Evolutionary conservation across 352 stramenopile species (phyloP).

Genomic region (Pilasporangium apinafurcum): DNA sequence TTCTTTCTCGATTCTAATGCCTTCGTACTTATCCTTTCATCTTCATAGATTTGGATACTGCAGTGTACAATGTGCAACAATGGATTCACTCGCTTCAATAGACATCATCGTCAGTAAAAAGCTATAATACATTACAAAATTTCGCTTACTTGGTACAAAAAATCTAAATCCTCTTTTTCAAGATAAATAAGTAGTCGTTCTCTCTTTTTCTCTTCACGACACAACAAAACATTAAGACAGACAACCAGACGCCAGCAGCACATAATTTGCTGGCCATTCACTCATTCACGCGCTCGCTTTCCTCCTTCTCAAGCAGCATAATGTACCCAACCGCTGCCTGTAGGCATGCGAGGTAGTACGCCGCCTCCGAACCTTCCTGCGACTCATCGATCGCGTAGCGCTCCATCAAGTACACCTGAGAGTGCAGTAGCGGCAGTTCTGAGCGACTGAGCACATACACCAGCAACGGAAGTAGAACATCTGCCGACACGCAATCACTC

Average conservation of each 20-base stretch:
- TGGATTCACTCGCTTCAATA: slow-evolving; percentile 75
- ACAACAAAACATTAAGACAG: slow-evolving; percentile 10
- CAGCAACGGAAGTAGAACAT: slow-evolving; percentile 70
- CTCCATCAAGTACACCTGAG: slow-evolving; percentile 76
- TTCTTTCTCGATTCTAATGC: not conserved
- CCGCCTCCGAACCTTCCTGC: slow-evolving; percentile 65
- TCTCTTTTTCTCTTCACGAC: too few relatives aligned
- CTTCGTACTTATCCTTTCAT: not conserved
- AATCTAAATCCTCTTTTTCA: not conserved
- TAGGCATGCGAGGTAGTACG: slow-evolving; percentile 78
- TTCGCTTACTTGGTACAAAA: too few relatives aligned
- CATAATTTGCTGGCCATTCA: slow-evolving; percentile 1
- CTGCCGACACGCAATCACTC: slow-evolving; percentile 57
- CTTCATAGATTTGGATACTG: slow-evolving; percentile 15
- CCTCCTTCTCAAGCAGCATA: slow-evolving; percentile 27
- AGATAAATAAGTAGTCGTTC: not conserved
- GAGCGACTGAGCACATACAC: slow-evolving; percentile 67
- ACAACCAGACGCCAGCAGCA: slow-evolving; percentile 8
- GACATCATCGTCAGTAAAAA: slow-evolving; percentile 1
- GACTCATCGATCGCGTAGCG: slow-evolving; percentile 64
- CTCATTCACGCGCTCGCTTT: too few relatives aligned
- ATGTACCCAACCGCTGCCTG: slow-evolving; percentile 79
- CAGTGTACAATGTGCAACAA: slow-evolving; percentile 45
- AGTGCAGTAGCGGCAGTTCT: slow-evolving; percentile 66
- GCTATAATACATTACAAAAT: not conserved